Conservation (phyloP, 129 eudicot species). For the Deinandra increscens region DNA sequence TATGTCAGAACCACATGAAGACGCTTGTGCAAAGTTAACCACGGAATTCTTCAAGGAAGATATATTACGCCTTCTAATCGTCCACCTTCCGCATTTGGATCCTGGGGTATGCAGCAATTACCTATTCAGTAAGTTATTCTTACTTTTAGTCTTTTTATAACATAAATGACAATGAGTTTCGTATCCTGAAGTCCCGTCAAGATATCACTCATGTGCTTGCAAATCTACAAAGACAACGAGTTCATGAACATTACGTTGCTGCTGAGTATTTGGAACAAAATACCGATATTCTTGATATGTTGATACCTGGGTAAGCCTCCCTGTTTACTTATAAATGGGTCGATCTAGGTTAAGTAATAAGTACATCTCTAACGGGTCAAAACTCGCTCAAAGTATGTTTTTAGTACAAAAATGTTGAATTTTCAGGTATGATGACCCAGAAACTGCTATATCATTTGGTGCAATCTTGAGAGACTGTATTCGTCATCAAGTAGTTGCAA, state of each 20-base stretch:
- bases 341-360: conserved; percentile 4
- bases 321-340: neutral
- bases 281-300: conserved; percentile 40
- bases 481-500: conserved; percentile 82
- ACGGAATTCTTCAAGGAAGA: conserved; percentile 52
- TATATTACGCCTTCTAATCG: conserved; percentile 43
- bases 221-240: conserved; percentile 50
- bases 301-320: conserved; percentile 46
- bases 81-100: conserved; percentile 43
- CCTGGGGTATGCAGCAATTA: conserved; percentile 38
- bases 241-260: conserved; percentile 40
- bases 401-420: conserved; percentile 3
- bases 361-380: conserved; percentile 2
- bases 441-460: conserved; percentile 73
- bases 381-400: neutral
- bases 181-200: conserved; percentile 43
- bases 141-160: neutral
- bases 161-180: conserved; percentile 17
- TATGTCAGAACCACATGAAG: conserved; percentile 43
- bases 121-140: neutral
- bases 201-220: conserved; percentile 55
- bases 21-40: conserved; percentile 51
- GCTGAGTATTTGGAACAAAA: conserved; percentile 48
- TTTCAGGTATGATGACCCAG: conserved; percentile 58
- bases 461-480: conserved; percentile 83